These are phyloP conservation scores for Emergomyces orientalis DNA, from an alignment of 2,329 filamentous ascomycete species.

Conservation along the genomic window DNA sequence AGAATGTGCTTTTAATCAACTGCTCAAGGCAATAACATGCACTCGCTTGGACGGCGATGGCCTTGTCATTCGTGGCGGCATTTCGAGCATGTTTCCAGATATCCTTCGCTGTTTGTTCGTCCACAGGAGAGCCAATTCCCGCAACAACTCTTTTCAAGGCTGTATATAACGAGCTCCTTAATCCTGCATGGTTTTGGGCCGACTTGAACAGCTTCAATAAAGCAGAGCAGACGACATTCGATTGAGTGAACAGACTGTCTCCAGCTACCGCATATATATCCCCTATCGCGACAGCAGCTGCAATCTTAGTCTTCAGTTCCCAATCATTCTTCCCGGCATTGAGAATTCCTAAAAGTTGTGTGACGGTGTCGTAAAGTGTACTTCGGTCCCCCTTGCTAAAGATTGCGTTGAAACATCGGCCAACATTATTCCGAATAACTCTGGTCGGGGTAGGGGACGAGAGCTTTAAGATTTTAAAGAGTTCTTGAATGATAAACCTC, in stretches of 20 bases:
- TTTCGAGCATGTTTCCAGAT: slow-evolving; percentile 86
- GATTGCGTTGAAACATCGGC: slow-evolving; percentile 71
- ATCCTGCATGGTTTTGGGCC: slow-evolving; percentile 67
- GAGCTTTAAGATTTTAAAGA: slow-evolving; percentile 85
- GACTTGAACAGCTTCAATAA: slow-evolving; percentile 72
- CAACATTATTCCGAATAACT: slow-evolving; percentile 82
- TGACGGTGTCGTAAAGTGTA: slow-evolving; percentile 86
- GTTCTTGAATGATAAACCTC: slow-evolving; percentile 82
- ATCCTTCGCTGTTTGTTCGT: slow-evolving; percentile 77
- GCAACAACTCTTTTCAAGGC: slow-evolving; percentile 65
- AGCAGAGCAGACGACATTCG: slow-evolving; percentile 61
- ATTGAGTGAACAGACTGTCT: slow-evolving; percentile 80
- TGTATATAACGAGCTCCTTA: slow-evolving; percentile 68
- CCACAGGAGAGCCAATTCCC: slow-evolving; percentile 67
- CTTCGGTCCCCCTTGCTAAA: slow-evolving; percentile 82
- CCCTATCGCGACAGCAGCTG: slow-evolving; percentile 76
- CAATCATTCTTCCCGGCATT: slow-evolving; percentile 67
- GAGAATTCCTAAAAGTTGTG: slow-evolving; percentile 68
- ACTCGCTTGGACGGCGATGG: slow-evolving; percentile 65
- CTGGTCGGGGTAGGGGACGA: slow-evolving; percentile 71
- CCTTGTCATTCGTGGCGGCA: slow-evolving; percentile 69
- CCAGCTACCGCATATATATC: slow-evolving; percentile 86
- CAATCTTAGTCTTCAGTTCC: slow-evolving; percentile 73
- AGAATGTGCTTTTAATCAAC: slow-evolving; percentile 61
- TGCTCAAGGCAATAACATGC: slow-evolving; percentile 71